phyloP scores from a whole-genome alignment of 1,284 basidiomycete genomes.

The Marasmius oreades region DNA sequence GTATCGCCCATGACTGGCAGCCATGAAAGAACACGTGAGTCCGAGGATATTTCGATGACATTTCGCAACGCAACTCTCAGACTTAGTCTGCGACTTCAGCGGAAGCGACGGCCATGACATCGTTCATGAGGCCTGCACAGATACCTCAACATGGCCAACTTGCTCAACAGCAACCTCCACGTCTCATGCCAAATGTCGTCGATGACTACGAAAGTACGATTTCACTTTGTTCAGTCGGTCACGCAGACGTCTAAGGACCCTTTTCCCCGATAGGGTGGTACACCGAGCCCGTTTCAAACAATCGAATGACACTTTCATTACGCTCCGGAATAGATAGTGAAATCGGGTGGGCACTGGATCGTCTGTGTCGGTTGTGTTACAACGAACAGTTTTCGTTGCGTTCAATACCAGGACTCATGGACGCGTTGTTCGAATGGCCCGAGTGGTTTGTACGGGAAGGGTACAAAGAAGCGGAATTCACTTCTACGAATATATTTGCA shows the following conservation, averaged over 20 bases:
- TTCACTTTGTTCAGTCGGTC: not conserved
- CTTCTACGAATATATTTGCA: constrained; percentile 46
- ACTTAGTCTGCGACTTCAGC: too few relatives aligned
- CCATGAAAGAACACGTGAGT: too few relatives aligned
- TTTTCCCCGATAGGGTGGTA: constrained; percentile 63
- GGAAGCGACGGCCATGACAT: not conserved
- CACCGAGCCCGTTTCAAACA: constrained; percentile 65
- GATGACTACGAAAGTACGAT: constrained; percentile 71
- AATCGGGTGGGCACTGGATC: constrained; percentile 77
- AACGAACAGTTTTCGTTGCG: constrained; percentile 71
- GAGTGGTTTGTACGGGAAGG: constrained; percentile 68
- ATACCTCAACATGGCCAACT: not conserved
- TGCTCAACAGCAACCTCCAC: too few relatives aligned
- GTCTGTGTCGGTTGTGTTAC: constrained; percentile 69
- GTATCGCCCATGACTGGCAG: not conserved
- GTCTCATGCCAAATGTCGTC: not conserved
- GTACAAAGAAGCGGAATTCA: constrained; percentile 36
- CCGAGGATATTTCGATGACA: too few relatives aligned
- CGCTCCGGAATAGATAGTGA: constrained; percentile 74
- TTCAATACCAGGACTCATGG: constrained; percentile 69
- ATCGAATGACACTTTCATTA: constrained; percentile 79
- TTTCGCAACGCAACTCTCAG: too few relatives aligned
- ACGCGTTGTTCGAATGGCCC: constrained; percentile 79
- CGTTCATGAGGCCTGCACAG: not conserved
- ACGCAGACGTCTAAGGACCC: not conserved